Evolutionary conservation across 1,284 basidiomycete genomes (phyloP), one percentile per base, ranked within the genome.

Genomic region (Sanghuangporus weigelae): DNA sequence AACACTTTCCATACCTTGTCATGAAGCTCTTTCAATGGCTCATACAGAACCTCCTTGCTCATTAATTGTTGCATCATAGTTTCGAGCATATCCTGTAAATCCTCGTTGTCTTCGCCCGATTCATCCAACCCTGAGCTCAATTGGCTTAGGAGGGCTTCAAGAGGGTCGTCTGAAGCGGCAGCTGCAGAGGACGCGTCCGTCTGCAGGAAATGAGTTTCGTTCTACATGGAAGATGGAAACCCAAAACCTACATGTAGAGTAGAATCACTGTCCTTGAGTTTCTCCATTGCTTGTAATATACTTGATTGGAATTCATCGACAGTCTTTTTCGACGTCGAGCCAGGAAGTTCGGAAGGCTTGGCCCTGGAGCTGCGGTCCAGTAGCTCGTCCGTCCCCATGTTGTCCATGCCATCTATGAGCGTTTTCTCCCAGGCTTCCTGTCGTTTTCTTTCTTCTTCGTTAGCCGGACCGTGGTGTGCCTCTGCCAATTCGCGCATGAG

Each of bases 11-110:
- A 54, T 38, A 54, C 95, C 77, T 95, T 95, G 16, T 90, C 86
- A 16, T 86, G 81, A 38, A 99, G 78, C 72, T 98, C 96, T 69
- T 91, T 91, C 70, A 98, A 76, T 0, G 96, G 96, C 68, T 97
- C 95, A 71, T 98, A 93, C 19, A 97, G 77, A 10, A 98, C 84
- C 1, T 98, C 95, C 73, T 95, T 95, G 74, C 87, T 89, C 93
- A 99, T 95, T 54, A 99, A 81, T 72, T 95, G 89, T 16, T 85
- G 83, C 95, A 96, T 95, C 90, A 98, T 93, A 46, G 80, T 85
- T 73, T 98, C 94, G 23, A 99, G 79, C 68, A 97, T 80, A 8
- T 84, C 86, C 56, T 87, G 84, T 7, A 96, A 75, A 60, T 90
- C 86, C 40, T 83, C 84, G 21, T 87, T 88, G n/a, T 81, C 79